Percentiles rank a stretch among this genome's conserved stretches.
phyloP scores from a whole-genome alignment of 371 early-diverging fungal genomes.

The Mortierella sp. region DNA sequence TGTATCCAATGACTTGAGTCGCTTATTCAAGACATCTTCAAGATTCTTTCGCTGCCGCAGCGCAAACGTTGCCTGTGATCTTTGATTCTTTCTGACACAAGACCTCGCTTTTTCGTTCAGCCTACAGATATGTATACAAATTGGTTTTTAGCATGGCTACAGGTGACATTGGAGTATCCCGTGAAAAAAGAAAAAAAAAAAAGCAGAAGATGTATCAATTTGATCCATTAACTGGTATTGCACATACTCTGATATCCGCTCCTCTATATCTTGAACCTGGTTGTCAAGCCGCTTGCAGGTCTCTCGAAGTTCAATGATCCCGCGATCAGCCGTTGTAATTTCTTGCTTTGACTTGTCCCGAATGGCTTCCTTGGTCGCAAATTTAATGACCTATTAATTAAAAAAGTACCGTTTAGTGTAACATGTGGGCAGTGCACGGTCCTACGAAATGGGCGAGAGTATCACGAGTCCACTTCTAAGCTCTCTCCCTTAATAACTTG shows the following conservation, averaged over 20 bases:
- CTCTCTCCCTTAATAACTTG: neutral
- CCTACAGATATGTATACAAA: slow-evolving; percentile 6
- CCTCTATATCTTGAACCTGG: slow-evolving; percentile 43
- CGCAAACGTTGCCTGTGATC: slow-evolving; percentile 35
- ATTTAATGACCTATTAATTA: slow-evolving; percentile 34
- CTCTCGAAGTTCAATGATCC: slow-evolving; percentile 44
- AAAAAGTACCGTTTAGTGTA: neutral
- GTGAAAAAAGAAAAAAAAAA: neutral
- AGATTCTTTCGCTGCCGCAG: slow-evolving; percentile 37
- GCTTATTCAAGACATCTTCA: slow-evolving; percentile 45
- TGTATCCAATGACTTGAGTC: slow-evolving; percentile 40
- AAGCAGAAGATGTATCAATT: neutral
- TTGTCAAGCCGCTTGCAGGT: slow-evolving; percentile 36
- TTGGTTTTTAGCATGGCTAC: neutral
- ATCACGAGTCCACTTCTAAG: neutral
- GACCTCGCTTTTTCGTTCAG: slow-evolving; percentile 33
- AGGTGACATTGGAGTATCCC: too few relatives aligned
- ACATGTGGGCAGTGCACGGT: neutral
- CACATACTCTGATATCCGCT: slow-evolving; percentile 34
- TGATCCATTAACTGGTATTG: neutral
- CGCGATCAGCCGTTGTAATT: slow-evolving; percentile 38
- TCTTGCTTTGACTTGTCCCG: slow-evolving; percentile 31
- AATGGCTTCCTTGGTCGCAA: slow-evolving; percentile 39
- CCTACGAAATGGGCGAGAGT: neutral
- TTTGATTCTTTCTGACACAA: slow-evolving; percentile 33